Evolutionary conservation across 2,329 filamentous ascomycete species (phyloP), one percentile per base, ranked within the genome.

Genomic region (Neofusicoccum sp.): DNA sequence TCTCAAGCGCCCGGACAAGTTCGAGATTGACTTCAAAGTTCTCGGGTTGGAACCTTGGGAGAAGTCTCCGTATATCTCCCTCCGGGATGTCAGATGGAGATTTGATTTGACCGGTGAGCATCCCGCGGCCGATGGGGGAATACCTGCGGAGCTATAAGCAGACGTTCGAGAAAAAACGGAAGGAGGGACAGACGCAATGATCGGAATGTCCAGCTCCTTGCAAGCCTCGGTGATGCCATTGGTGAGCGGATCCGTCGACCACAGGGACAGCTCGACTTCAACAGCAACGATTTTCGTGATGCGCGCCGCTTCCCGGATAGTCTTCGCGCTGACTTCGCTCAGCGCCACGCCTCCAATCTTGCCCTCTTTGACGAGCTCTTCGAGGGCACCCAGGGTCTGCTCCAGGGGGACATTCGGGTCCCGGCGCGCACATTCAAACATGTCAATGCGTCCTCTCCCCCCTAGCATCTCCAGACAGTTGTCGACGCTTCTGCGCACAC

Each of bases 11-110:
- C 11, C 78, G 66, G 20, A 86, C 83, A 2, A 92, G 80, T 70
- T 85, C 76, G n/a, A 90, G 66, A 71, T 91, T 91, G 67, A 82
- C 79, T 43, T 83, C 78, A 63, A 91, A 88, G 57, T 83, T 84
- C 6, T 83, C 87, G 1, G 80, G 77, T 66, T 85, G 81, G 76
- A 89, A 90, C 26, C 87, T 82, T 4, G 88, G 87, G 36, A 81
- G 71, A 16, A 65, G 54, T n/a, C 67, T 71, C n/a, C 82, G 73
- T 28, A 77, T 67, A 67, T 84, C 82, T 14, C 78, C 77, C 31
- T 80, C 72, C 20, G 82, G 80, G 47, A 90, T 72, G 66, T 90
- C 87, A 1, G 82, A 78, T n/a, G 69, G 65, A 16, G 72, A 77
- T 67, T 78, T 81, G 67, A 82, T 76, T 65, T 67, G 65, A 58